Base-by-base conservation (phyloP, 2,329 filamentous ascomycete species). In the Akanthomyces muscarius region DNA sequence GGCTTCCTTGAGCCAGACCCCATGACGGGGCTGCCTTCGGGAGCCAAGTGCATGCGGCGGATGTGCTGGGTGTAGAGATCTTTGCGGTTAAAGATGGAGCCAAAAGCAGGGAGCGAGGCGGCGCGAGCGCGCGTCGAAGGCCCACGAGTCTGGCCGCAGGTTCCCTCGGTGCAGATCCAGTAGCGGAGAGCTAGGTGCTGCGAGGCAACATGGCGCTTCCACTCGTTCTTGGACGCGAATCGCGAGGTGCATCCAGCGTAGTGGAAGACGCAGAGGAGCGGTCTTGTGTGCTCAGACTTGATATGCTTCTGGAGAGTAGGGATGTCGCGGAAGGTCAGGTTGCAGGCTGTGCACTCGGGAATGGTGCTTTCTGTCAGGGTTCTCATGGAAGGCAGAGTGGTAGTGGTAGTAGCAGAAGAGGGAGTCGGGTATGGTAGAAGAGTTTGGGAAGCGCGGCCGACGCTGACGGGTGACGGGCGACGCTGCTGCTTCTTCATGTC, bases 1-100 rank as follows among this genome's bases (percentile, higher is more conserved):
- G 65, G 68, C 66, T 69, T 74, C 69, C 75, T 80, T 64, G 71
- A 71, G 63, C 75, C 75, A n/a, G 58, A 18, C 3, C 58, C 59
- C 28, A 42, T n/a, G 3, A 50, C 11, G 30, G 73, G 69, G 62
- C 75, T 71, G 60, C 75, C 77, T 2, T 74, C 66, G 61, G 81
- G 73, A 0, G 84, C 83, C 0, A 84, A 80, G 72, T 97, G 93
- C 91, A 96, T 96, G 53, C 94, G 89, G 6, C 91, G 85, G 2
- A 94, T 82, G 71, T 97, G 94, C 70, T 96, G 92, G 0, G 89
- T 91, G 77, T 93, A 97, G 11, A 97, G 84, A 70, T 97, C 93
- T 73, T 96, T 96, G 70, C 93, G 89, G 75, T 96, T 96, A 80
- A 97, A 97, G 69, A 83, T 80, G 38, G 77, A 76, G n/a, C 81